These are phyloP conservation scores for Phialophora macrospora DNA, from an alignment of 2,329 filamentous ascomycete species.

Conservation along the genomic window DNA sequence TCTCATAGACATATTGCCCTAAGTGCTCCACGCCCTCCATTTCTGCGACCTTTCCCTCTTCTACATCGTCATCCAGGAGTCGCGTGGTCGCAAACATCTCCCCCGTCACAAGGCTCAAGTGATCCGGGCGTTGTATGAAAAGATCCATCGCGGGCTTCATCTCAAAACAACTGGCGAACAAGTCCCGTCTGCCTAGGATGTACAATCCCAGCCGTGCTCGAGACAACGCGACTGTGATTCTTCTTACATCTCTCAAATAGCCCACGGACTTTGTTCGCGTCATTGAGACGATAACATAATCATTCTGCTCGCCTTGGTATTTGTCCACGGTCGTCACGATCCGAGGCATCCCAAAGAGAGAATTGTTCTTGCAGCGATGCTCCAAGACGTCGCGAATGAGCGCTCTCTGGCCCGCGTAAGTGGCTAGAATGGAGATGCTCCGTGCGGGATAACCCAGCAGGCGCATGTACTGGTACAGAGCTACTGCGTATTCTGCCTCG, in stretches of 20 bases:
- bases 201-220: constrained; percentile 91
- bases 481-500: constrained; percentile 95
- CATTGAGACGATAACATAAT: constrained; percentile 93
- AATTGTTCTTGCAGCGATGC: constrained; percentile 80
- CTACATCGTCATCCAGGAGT: constrained; percentile 20
- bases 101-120: constrained; percentile 77
- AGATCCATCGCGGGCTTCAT: constrained; percentile 83
- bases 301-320: constrained; percentile 98
- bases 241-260: constrained; percentile 89
- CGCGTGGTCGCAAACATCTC: constrained; percentile 76
- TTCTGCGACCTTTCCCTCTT: constrained; percentile 51
- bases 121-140: constrained; percentile 77
- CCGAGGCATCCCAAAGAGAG: constrained; percentile 85
- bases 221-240: constrained; percentile 91
- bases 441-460: constrained; percentile 85
- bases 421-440: constrained; percentile 86
- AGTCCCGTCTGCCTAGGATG: constrained; percentile 81
- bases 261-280: constrained; percentile 87
- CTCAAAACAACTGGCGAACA: constrained; percentile 89
- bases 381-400: constrained; percentile 84
- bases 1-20: constrained; percentile 94
- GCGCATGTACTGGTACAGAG: constrained; percentile 96
- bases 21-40: constrained; percentile 95
- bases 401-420: constrained; percentile 89
- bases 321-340: constrained; percentile 96